Conservation (phyloP, 768 basidiomycete genomes). For the Boletellus sp. region DNA sequence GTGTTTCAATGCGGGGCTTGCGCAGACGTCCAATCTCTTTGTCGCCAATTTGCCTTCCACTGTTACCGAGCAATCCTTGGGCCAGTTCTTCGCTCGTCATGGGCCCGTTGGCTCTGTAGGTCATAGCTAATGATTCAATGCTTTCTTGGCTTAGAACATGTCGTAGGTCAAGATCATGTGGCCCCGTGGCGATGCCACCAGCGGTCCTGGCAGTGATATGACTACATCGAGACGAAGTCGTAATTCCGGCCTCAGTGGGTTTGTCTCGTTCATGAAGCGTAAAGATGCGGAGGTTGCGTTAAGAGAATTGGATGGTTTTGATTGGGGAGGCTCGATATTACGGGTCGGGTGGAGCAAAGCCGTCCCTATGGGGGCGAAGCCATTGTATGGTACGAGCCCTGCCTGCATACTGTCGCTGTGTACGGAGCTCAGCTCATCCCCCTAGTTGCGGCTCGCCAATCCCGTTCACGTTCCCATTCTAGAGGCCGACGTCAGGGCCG, state of each 20-base stretch:
- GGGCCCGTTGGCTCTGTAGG: conserved; percentile 92
- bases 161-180: conserved; percentile 96
- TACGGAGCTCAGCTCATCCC: background rate
- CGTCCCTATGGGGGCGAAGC: conserved; percentile 75
- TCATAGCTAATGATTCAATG: conserved; percentile 8
- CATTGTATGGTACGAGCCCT: conserved; percentile 66
- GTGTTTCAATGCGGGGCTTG: conserved; percentile 1
- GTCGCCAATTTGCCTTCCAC: conserved; percentile 89
- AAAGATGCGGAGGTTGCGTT: conserved; percentile 87
- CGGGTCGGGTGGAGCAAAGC: conserved; percentile 98
- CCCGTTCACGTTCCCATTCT: conserved; percentile 34
- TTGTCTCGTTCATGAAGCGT: conserved; percentile 95
- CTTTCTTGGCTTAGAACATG: background rate
- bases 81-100: conserved; percentile 84
- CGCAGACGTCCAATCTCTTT: conserved; percentile 90
- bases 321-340: conserved; percentile 89
- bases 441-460: conserved; percentile 24
- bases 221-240: conserved; percentile 66
- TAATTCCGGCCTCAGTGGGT: conserved; percentile 83
- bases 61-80: conserved; percentile 82
- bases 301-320: conserved; percentile 86
- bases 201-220: conserved; percentile 73
- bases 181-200: conserved; percentile 78
- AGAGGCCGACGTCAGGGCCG: conserved; percentile 26
- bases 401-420: background rate